These are phyloP conservation scores for Panicum miliaceum DNA, from an alignment of 176 grass and related monocot species.

Conservation along the genomic window DNA sequence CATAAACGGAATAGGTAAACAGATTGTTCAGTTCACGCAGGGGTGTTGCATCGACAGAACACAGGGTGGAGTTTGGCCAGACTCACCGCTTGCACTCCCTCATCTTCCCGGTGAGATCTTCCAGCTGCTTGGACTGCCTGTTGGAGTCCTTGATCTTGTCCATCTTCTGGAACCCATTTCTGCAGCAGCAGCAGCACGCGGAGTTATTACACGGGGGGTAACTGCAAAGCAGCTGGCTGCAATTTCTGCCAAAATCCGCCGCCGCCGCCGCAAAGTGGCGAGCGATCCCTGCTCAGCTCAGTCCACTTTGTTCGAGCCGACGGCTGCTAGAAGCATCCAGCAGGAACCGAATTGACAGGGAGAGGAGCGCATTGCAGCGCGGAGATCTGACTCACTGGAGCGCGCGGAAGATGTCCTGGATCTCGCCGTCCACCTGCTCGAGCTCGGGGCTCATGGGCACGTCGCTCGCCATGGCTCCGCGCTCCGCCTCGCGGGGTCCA, in stretches of 20 bases:
- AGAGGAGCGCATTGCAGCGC: not conserved
- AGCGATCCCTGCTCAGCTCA: not conserved
- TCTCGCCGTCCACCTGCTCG: slow-evolving; percentile 93
- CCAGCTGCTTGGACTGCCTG: slow-evolving; percentile 90
- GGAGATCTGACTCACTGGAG: slow-evolving; percentile 76
- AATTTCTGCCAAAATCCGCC: not conserved
- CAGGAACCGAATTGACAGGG: not conserved
- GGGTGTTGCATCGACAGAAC: not conserved
- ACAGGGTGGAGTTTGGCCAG: not conserved
- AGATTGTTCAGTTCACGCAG: not conserved
- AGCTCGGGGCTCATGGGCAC: slow-evolving; percentile 86
- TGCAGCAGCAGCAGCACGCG: slow-evolving; percentile 41
- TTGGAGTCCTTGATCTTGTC: slow-evolving; percentile 97
- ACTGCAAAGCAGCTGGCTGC: not conserved
- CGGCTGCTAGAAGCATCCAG: not conserved
- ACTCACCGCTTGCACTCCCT: slow-evolving; percentile 90
- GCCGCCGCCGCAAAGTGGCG: not conserved
- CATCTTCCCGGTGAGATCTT: slow-evolving; percentile 96
- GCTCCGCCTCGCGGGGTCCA: not conserved
- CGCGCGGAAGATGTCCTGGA: slow-evolving; percentile 94
- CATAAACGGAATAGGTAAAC: not conserved
- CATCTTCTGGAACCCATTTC: slow-evolving; percentile 97
- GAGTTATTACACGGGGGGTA: not conserved
- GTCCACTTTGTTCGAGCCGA: not conserved
- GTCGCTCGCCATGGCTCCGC: slow-evolving; percentile 69